Evolutionary conservation across 2,329 filamentous ascomycete genomes (phyloP).

Genomic region (Fusarium continuum): DNA sequence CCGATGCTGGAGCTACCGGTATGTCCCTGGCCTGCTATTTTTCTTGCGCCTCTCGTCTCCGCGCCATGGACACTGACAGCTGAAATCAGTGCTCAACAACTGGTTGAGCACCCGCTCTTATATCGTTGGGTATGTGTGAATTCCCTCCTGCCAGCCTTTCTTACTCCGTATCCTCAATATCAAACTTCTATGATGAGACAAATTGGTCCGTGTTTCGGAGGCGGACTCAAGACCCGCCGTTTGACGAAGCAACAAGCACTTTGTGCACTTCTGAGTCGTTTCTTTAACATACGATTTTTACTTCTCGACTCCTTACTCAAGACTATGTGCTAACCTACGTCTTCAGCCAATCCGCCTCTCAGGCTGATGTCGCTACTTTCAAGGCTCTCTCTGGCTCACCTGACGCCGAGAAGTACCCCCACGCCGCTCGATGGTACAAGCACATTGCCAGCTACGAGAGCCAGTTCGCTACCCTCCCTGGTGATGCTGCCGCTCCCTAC

Average conservation of each 20-base stretch:
- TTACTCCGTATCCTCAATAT: background rate
- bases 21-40: constrained; percentile 44
- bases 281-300: constrained; percentile 20
- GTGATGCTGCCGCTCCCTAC: constrained; percentile 89
- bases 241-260: constrained; percentile 79
- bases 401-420: constrained; percentile 85
- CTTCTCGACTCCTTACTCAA: background rate
- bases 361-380: constrained; percentile 96
- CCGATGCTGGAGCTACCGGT: constrained; percentile 68
- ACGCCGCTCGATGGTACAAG: constrained; percentile 98
- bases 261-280: constrained; percentile 76
- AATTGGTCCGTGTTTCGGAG: constrained; percentile 96
- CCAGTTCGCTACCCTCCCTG: constrained; percentile 89
- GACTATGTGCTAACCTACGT: constrained; percentile 31
- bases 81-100: constrained; percentile 71
- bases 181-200: constrained; percentile 71
- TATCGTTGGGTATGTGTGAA: constrained; percentile 77
- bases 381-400: constrained; percentile 84
- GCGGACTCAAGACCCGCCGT: constrained; percentile 89
- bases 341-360: constrained; percentile 71
- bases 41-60: constrained; percentile 39
- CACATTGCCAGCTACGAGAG: constrained; percentile 93
- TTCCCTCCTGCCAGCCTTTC: background rate
- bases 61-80: constrained; percentile 47
- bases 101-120: constrained; percentile 81